Percentiles rank a stretch among this genome's conserved stretches.
These are phyloP conservation scores for Didymella segeticola DNA, from an alignment of 2,329 filamentous ascomycete genomes.

Conservation along the genomic window DNA sequence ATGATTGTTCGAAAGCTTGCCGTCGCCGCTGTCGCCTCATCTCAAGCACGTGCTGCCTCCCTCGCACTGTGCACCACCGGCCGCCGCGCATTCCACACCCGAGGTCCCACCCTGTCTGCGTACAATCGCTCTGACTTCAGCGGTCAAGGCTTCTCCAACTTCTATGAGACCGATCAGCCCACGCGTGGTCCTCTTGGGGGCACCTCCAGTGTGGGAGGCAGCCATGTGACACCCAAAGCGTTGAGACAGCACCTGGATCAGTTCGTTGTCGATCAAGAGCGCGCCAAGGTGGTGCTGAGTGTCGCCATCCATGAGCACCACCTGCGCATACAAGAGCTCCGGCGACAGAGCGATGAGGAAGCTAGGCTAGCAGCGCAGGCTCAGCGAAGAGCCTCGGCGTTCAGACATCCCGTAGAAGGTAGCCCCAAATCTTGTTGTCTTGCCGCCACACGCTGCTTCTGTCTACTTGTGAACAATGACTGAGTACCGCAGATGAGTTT, in stretches of 20 bases:
- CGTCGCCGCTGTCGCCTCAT: slow-evolving; percentile 43
- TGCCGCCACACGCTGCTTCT: slow-evolving; percentile 16
- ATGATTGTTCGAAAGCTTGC: slow-evolving; percentile 35
- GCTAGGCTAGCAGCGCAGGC: slow-evolving; percentile 76
- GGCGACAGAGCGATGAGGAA: slow-evolving; percentile 79
- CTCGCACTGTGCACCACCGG: slow-evolving; percentile 42
- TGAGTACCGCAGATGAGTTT: slow-evolving; percentile 62
- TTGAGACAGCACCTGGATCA: slow-evolving; percentile 93
- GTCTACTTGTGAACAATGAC: slow-evolving; percentile 22
- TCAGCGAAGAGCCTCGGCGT: slow-evolving; percentile 71
- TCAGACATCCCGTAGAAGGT: slow-evolving; percentile 81
- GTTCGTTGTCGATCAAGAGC: slow-evolving; percentile 94
- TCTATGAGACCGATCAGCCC: slow-evolving; percentile 68
- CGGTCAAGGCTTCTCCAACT: slow-evolving; percentile 66
- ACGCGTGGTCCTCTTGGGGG: slow-evolving; percentile 69
- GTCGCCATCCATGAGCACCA: slow-evolving; percentile 97
- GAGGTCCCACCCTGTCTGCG: slow-evolving; percentile 50
- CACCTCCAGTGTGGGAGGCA: slow-evolving; percentile 63
- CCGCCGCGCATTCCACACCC: slow-evolving; percentile 44
- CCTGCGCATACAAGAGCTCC: slow-evolving; percentile 78
- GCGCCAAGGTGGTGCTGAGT: slow-evolving; percentile 91
- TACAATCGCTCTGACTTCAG: slow-evolving; percentile 69
- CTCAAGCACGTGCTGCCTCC: slow-evolving; percentile 52
- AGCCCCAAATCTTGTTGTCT: slow-evolving; percentile 32
- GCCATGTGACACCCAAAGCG: slow-evolving; percentile 65